Conservation (phyloP, 2,329 filamentous ascomycete genomes). For the Microdochium bolleyi region DNA sequence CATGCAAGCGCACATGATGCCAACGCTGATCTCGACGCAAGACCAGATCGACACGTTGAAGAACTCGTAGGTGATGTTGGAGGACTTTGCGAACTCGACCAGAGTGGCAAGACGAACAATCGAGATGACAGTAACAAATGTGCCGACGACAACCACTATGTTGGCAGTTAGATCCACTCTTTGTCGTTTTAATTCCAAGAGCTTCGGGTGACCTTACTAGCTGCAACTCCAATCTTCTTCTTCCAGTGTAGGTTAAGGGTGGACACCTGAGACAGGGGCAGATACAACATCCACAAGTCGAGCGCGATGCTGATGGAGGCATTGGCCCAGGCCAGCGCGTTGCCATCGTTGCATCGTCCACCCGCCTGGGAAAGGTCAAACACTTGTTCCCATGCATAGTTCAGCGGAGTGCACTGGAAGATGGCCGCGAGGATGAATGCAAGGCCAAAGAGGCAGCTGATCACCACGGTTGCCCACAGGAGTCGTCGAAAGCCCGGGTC, state of each 20-base stretch:
- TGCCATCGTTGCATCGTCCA: constrained; percentile 19
- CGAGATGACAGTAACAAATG: constrained; percentile 7
- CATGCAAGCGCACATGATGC: constrained; percentile 21
- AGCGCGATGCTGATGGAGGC: constrained; percentile 30
- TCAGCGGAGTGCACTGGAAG: constrained; percentile 24
- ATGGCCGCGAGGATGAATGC: constrained; percentile 15
- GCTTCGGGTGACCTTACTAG: neutral
- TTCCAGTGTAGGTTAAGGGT: constrained; percentile 32
- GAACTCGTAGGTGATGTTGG: constrained; percentile 17
- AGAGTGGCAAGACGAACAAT: constrained; percentile 12
- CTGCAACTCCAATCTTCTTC: constrained; percentile 34
- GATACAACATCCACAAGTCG: constrained; percentile 30
- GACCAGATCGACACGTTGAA: constrained; percentile 17
- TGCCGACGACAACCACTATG: neutral
- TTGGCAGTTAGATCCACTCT: neutral
- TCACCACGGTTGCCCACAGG: constrained; percentile 7
- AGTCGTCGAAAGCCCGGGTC: constrained; percentile 6
- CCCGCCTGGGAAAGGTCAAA: constrained; percentile 16
- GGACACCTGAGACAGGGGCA: constrained; percentile 33
- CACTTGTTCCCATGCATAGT: constrained; percentile 28
- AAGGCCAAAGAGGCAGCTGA: constrained; percentile 15
- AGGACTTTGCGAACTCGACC: constrained; percentile 12
- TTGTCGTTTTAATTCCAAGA: neutral
- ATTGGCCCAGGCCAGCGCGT: constrained; percentile 24
- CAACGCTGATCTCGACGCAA: constrained; percentile 18